Conservation (phyloP, 75 land plant genomes). For the Selaginella tamariscina region DNA sequence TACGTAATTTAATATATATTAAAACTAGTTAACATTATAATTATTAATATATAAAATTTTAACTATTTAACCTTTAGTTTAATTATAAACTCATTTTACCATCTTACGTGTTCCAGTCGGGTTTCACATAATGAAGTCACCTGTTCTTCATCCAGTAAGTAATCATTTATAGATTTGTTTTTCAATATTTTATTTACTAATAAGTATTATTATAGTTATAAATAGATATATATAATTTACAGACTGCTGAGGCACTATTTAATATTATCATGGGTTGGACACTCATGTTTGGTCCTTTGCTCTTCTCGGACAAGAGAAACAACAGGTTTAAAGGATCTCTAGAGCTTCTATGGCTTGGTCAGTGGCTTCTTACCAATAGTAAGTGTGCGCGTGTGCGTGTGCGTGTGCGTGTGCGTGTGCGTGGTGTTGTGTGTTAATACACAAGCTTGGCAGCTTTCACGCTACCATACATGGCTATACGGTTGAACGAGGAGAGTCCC, state of each 20-base stretch:
- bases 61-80: background rate
- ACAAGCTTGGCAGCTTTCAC: conserved; percentile 74
- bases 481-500: conserved; percentile 22
- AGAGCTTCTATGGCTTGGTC: conserved; percentile 64
- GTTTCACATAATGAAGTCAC: conserved; percentile 66
- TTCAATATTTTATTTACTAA: too few relatives aligned
- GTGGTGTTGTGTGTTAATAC: too few relatives aligned
- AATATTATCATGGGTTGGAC: conserved; percentile 95
- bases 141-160: conserved; percentile 85
- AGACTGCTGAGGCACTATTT: conserved; percentile 87
- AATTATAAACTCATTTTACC: background rate
- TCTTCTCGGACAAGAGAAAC: conserved; percentile 56
- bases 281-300: conserved; percentile 81
- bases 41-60: background rate
- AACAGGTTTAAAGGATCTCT: conserved; percentile 68
- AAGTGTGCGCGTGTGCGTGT: conserved; percentile 28
- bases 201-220: too few relatives aligned
- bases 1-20: conserved; percentile 16
- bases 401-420: too few relatives aligned
- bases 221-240: background rate
- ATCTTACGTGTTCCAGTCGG: conserved; percentile 42
- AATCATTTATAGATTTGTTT: background rate
- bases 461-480: conserved; percentile 94
- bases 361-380: conserved; percentile 96
- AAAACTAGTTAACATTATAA: too few relatives aligned